These are phyloP conservation scores for Xylaria sp. DNA, from an alignment of 2,329 filamentous ascomycete genomes.

Conservation along the genomic window DNA sequence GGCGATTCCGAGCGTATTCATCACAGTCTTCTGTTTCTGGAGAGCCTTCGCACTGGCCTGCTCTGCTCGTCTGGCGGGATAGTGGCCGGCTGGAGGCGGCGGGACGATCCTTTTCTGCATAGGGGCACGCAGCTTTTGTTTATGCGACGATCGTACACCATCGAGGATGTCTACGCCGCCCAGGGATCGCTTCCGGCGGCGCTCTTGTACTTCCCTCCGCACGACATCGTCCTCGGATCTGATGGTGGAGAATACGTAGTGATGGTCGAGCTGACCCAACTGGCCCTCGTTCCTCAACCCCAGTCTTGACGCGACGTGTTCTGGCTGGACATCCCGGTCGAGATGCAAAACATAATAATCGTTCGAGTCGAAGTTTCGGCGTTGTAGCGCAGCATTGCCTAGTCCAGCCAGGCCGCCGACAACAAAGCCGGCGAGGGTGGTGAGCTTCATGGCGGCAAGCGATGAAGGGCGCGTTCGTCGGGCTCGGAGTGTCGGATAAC, in stretches of 20 bases:
- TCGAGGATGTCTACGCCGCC: slow-evolving; percentile 65
- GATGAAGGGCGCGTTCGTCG: slow-evolving; percentile 4
- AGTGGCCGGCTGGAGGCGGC: slow-evolving; percentile 37
- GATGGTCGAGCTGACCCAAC: slow-evolving; percentile 75
- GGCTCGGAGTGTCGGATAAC: background rate
- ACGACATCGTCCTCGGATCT: slow-evolving; percentile 65
- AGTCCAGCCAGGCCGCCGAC: slow-evolving; percentile 50
- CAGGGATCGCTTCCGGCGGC: slow-evolving; percentile 63
- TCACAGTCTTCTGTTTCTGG: slow-evolving; percentile 61
- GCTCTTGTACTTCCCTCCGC: slow-evolving; percentile 53
- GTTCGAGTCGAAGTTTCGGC: slow-evolving; percentile 74
- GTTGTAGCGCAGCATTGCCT: slow-evolving; percentile 52
- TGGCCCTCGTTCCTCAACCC: slow-evolving; percentile 80
- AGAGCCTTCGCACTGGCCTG: slow-evolving; percentile 49
- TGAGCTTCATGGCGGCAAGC: slow-evolving; percentile 50
- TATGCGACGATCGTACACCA: slow-evolving; percentile 76
- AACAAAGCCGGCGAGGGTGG: slow-evolving; percentile 55
- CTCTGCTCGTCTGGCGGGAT: slow-evolving; percentile 30
- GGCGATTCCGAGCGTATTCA: slow-evolving; percentile 69
- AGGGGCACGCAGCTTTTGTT: slow-evolving; percentile 60
- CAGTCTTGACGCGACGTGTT: slow-evolving; percentile 70
- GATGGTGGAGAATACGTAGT: slow-evolving; percentile 82
- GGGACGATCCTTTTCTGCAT: slow-evolving; percentile 57
- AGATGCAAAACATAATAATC: slow-evolving; percentile 96
- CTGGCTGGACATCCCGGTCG: slow-evolving; percentile 64